These are phyloP conservation scores for Logfia minima DNA, from an alignment of 129 eudicot genomes.

Conservation along the genomic window DNA sequence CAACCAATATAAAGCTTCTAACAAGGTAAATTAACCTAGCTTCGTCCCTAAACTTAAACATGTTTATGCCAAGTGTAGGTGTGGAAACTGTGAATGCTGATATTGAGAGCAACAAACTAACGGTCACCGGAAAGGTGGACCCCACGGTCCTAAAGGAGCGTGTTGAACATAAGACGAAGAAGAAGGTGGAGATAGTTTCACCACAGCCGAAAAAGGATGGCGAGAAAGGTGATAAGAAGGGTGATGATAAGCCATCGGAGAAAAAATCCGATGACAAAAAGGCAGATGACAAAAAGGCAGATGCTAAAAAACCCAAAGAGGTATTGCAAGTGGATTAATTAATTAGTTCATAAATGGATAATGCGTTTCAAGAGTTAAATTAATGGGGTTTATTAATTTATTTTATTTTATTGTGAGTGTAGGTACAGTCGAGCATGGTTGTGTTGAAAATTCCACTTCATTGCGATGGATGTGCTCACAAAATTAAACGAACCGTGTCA, in stretches of 20 bases:
- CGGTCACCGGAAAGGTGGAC: slow-evolving; percentile 68
- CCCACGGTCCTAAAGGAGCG: slow-evolving; percentile 53
- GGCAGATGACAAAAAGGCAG: slow-evolving; percentile 38
- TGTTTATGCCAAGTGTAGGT: slow-evolving; percentile 32
- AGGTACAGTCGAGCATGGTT: slow-evolving; percentile 54
- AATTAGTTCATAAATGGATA: background rate
- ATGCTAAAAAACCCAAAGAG: slow-evolving; percentile 65
- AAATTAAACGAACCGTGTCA: slow-evolving; percentile 50
- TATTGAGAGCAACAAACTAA: slow-evolving; percentile 44
- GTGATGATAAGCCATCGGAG: slow-evolving; percentile 51
- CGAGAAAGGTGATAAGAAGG: slow-evolving; percentile 39
- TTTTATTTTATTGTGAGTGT: slow-evolving; percentile 7
- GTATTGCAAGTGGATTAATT: slow-evolving; percentile 26
- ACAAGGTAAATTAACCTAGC: background rate
- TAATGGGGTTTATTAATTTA: slow-evolving; percentile 8
- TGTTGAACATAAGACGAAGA: slow-evolving; percentile 59
- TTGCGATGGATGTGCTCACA: slow-evolving; percentile 79
- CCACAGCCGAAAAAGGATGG: slow-evolving; percentile 63
- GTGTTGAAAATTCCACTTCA: slow-evolving; percentile 69
- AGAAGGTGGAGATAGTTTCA: slow-evolving; percentile 75
- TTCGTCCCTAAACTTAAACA: background rate
- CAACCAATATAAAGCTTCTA: too few relatives aligned
- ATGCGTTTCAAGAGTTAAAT: background rate
- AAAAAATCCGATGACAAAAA: slow-evolving; percentile 56
- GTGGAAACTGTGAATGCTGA: slow-evolving; percentile 66